phyloP scores from a whole-genome alignment of 2,329 filamentous ascomycete species.

The Aspergillaceae sp. region DNA sequence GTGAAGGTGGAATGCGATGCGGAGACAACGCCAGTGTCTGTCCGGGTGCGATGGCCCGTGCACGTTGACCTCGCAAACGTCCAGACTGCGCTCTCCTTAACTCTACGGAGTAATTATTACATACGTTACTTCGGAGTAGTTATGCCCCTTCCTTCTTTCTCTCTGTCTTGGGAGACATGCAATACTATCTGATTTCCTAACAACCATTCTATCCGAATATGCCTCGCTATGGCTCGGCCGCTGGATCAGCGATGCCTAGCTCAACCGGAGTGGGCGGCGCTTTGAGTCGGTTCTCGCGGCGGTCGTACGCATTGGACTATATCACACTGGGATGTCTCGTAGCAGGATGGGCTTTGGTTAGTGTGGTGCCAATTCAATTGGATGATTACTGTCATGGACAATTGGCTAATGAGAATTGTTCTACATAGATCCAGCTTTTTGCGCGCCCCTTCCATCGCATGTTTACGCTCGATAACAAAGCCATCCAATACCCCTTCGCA shows the following conservation, averaged over 20 bases:
- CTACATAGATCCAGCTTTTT: slow-evolving; percentile 52
- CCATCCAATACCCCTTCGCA: slow-evolving; percentile 81
- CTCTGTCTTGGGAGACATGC: neutral
- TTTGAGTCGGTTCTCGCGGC: slow-evolving; percentile 48
- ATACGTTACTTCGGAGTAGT: too few species aligned
- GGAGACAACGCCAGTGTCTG: too few species aligned
- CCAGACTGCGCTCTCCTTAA: too few species aligned
- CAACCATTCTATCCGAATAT: slow-evolving; percentile 11
- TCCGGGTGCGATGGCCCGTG: too few species aligned
- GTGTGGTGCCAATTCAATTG: too few species aligned
- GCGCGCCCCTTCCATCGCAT: slow-evolving; percentile 86
- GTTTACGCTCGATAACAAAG: slow-evolving; percentile 78
- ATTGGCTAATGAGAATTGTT: neutral
- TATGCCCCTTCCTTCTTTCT: neutral
- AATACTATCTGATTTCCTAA: neutral
- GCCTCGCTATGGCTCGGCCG: slow-evolving; percentile 20
- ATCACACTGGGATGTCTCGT: slow-evolving; percentile 66
- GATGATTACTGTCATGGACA: too few species aligned
- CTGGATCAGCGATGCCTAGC: slow-evolving; percentile 14
- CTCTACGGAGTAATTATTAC: too few species aligned
- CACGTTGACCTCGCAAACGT: too few species aligned
- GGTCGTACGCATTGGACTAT: slow-evolving; percentile 83
- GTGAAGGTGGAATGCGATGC: too few species aligned
- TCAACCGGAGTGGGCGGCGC: slow-evolving; percentile 38
- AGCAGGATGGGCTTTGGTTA: slow-evolving; percentile 45